A percentile compares a stretch with the other conserved stretches of the same genome.
Evolutionary conservation across 2,329 filamentous ascomycete genomes (phyloP).

Genomic region (Tricladium varicosporioides): DNA sequence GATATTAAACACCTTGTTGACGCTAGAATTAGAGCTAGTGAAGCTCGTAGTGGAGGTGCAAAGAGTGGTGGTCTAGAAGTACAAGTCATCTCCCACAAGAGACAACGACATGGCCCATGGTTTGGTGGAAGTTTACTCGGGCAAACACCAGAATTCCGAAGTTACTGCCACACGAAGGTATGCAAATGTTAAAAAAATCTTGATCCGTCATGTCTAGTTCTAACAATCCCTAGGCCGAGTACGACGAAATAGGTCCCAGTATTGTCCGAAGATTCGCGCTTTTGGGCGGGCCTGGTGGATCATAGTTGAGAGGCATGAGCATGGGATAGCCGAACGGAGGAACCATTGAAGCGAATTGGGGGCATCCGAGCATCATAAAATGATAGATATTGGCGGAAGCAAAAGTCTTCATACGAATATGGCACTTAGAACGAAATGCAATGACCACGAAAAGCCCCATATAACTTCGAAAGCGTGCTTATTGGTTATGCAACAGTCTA

Average conservation of each 20-base stretch:
- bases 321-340: not conserved
- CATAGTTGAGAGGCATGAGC: slow-evolving; percentile 40
- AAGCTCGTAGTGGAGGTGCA: slow-evolving; percentile 82
- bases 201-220: not conserved
- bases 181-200: not conserved
- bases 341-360: not conserved
- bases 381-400: slow-evolving; percentile 7
- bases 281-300: slow-evolving; percentile 85
- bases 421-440: slow-evolving; percentile 9
- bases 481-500: not conserved
- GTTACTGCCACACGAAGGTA: slow-evolving; percentile 92
- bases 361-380: not conserved
- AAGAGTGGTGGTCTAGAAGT: slow-evolving; percentile 94
- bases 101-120: slow-evolving; percentile 96
- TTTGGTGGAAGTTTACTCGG: slow-evolving; percentile 95
- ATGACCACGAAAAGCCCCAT: slow-evolving; percentile 1
- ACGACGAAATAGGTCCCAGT: slow-evolving; percentile 30
- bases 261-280: slow-evolving; percentile 95
- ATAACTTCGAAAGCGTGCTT: not conserved
- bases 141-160: slow-evolving; percentile 96
- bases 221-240: slow-evolving; percentile 16
- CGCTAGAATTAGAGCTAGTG: slow-evolving; percentile 86
- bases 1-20: slow-evolving; percentile 97
- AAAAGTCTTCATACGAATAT: slow-evolving; percentile 12
- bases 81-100: slow-evolving; percentile 95